These are phyloP conservation scores for Ramularia endophylla DNA, from an alignment of 2,329 filamentous ascomycete species.

Conservation along the genomic window DNA sequence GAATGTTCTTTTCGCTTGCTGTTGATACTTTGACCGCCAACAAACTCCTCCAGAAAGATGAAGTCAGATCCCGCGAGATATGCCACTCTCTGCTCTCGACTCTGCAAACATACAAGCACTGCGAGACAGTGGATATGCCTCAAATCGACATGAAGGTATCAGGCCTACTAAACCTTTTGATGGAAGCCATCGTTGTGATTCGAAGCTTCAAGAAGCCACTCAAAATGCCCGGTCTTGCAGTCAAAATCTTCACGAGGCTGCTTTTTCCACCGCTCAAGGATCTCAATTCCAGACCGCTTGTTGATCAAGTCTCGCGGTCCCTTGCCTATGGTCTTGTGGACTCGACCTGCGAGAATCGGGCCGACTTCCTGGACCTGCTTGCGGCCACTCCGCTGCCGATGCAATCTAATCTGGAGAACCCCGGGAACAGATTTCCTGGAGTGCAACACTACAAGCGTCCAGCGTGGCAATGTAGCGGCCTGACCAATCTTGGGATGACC, in stretches of 20 bases:
- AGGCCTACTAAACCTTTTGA: slow-evolving; percentile 36
- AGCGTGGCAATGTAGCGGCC: slow-evolving; percentile 41
- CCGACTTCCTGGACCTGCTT: slow-evolving; percentile 15
- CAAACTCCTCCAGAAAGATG: slow-evolving; percentile 15
- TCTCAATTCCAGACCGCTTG: slow-evolving; percentile 9
- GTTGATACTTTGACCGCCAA: slow-evolving; percentile 19
- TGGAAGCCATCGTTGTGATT: slow-evolving; percentile 26
- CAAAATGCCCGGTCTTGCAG: slow-evolving; percentile 17
- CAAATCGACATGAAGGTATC: slow-evolving; percentile 19
- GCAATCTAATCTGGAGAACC: slow-evolving; percentile 5
- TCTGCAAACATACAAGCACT: slow-evolving; percentile 20
- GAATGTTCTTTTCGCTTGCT: too few relatives aligned
- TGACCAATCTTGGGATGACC: slow-evolving; percentile 91
- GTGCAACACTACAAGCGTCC: slow-evolving; percentile 40
- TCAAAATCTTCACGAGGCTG: slow-evolving; percentile 19
- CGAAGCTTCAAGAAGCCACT: slow-evolving; percentile 29
- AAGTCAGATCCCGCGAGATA: slow-evolving; percentile 16
- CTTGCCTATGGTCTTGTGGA: slow-evolving; percentile 21
- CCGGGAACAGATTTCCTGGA: slow-evolving; percentile 16
- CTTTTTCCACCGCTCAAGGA: slow-evolving; percentile 21
- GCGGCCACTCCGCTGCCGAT: slow-evolving; percentile 11
- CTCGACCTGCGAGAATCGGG: slow-evolving; percentile 13
- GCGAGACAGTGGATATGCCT: slow-evolving; percentile 19
- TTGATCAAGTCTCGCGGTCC: slow-evolving; percentile 15
- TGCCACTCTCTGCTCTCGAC: slow-evolving; percentile 12